These are phyloP conservation scores for Pouteria glomerata DNA, from an alignment of 148 eudicot species.

Conservation along the genomic window DNA sequence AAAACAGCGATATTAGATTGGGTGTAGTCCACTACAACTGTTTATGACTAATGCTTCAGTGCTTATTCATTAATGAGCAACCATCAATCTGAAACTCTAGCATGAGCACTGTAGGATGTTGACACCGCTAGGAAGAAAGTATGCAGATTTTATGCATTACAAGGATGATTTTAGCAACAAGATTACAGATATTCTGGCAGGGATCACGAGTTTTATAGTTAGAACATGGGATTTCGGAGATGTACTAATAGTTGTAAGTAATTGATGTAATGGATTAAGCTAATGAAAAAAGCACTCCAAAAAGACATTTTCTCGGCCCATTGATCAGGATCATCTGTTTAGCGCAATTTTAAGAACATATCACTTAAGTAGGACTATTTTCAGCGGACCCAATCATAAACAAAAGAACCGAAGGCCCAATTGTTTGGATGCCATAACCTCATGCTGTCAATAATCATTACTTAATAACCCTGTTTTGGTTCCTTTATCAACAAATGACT, in stretches of 20 bases:
- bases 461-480: not conserved
- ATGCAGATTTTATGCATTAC: not conserved
- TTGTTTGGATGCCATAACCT: not conserved
- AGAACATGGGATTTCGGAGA: not conserved
- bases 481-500: not conserved
- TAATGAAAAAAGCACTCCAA: not conserved
- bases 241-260: not conserved
- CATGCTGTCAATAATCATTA: not conserved
- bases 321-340: not conserved
- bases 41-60: not conserved
- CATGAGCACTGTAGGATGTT: not conserved
- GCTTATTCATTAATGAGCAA: not conserved
- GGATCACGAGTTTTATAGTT: not conserved
- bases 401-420: not conserved
- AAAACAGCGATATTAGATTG: not conserved
- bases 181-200: not conserved
- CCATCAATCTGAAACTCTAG: not conserved
- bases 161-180: not conserved
- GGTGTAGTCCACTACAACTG: not conserved
- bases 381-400: conserved; percentile 51
- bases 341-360: not conserved
- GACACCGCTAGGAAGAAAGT: not conserved
- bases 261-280: not conserved
- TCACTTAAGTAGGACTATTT: conserved; percentile 19
- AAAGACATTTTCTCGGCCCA: no score